Percentiles rank a stretch among this genome's conserved stretches.
Conservation (phyloP, 2,329 filamentous ascomycete species). For the Ophiostoma ips region DNA sequence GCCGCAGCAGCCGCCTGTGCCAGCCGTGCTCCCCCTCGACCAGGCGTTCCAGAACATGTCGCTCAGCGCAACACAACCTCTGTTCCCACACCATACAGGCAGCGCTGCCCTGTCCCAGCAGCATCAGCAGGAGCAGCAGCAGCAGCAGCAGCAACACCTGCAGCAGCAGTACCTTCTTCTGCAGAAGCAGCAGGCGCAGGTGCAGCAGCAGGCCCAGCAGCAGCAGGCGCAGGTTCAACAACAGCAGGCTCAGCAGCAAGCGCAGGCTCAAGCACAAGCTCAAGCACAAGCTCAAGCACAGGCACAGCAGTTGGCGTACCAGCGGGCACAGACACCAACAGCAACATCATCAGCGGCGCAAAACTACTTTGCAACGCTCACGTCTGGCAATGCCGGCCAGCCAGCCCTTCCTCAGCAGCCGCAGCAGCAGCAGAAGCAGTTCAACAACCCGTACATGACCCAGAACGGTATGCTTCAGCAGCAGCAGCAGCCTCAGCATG, state of each 20-base stretch:
- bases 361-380: conserved; percentile 7
- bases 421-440: conserved; percentile 23
- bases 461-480: neutral
- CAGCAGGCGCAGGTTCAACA: neutral
- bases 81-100: conserved; percentile 62
- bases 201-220: conserved; percentile 17
- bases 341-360: conserved; percentile 2
- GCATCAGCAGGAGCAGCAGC: conserved; percentile 5
- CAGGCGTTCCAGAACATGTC: conserved; percentile 66
- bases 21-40: conserved; percentile 30
- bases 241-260: neutral
- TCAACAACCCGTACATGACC: conserved; percentile 14
- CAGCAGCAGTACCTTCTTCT: conserved; percentile 4
- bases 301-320: conserved; percentile 2
- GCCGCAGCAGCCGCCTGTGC: conserved; percentile 15
- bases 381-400: neutral
- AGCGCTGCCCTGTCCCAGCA: conserved; percentile 26
- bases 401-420: conserved; percentile 16
- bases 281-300: neutral
- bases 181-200: conserved; percentile 26
- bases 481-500: conserved; percentile 16
- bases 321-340: conserved; percentile 4
- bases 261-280: neutral
- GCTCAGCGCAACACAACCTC: conserved; percentile 42
- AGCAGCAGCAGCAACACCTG: conserved; percentile 18